Evolutionary conservation across 306 rosid species (phyloP), one percentile per base, ranked within the genome.

Genomic region (Casuarina cunninghamiana): DNA sequence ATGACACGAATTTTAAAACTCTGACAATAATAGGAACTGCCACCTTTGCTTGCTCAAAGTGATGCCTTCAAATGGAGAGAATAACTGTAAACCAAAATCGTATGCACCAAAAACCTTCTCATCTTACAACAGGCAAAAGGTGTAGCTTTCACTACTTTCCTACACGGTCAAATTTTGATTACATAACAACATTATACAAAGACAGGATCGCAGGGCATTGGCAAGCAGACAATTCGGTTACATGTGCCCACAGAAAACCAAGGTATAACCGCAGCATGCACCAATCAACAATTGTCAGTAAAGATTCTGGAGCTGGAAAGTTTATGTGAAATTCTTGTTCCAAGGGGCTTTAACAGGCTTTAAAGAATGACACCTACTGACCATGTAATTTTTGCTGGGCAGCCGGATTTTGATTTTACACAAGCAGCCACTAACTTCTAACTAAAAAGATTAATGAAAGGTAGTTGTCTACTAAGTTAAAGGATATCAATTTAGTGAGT

Each of bases 51-150:
- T 91, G 97, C 88, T 90, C 91, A 81, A 82, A 95, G 70, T 88
- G 97, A 83, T 83, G 99, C 91, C 91, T 95, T 81, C 60, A 81
- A 82, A 93, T 88, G 83, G 89, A 89, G 57, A 83, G 57, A 79
- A 95, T 58, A 67, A 87, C 99, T 95, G 93, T 79, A 88, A 85
- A 77, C 73, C 43, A 74, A 85, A 70, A 66, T 72, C 58, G 74
- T 67, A 78, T 69, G 57, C 74, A 57, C 5, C 45, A 72, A 73
- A 43, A 78, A 38, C 26, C 75, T 69, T 49, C 61, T 70, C 37
- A 65, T 53, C 74, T 21, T 57, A 45, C 80, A 53, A 73, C 75
- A 37, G 42, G 41, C 44, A 8, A 63, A 81, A 73, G 65, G 26
- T 54, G 74, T 42, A 44, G 76, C 17, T 41, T 81, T 80, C 62